A percentile compares a stretch with the other conserved stretches of the same genome.
Evolutionary conservation across 225 moss, liverwort and hornwort species (phyloP).

Genomic region (Marchantia paleacea): DNA sequence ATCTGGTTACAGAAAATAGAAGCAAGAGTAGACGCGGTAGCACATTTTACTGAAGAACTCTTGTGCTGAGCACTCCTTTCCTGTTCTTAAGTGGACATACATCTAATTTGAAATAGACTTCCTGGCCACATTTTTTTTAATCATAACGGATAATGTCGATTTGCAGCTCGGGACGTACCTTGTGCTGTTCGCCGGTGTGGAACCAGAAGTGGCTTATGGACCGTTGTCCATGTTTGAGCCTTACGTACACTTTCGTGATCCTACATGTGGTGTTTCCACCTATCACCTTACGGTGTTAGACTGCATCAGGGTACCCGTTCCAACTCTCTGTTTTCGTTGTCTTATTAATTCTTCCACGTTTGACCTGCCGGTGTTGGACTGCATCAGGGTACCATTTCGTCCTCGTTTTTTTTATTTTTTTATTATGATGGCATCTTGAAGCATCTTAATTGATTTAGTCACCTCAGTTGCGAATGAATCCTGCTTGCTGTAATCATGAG

Average conservation of each 20-base stretch:
- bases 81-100: too few relatives aligned
- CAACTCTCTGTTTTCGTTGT: conserved; percentile 9
- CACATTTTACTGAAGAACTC: too few relatives aligned
- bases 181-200: conserved; percentile 79
- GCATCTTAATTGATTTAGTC: neutral
- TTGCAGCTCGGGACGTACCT: conserved; percentile 95
- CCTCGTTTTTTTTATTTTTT: conserved; percentile 11
- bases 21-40: too few relatives aligned
- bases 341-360: conserved; percentile 27
- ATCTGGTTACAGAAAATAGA: too few relatives aligned
- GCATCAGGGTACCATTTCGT: conserved; percentile 44
- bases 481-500: neutral
- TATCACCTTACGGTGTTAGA: conserved; percentile 88
- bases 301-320: conserved; percentile 61
- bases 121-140: neutral
- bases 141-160: neutral
- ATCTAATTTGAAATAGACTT: too few relatives aligned
- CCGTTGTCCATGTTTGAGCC: conserved; percentile 90
- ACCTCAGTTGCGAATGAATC: neutral
- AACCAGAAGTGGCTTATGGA: conserved; percentile 86
- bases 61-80: too few relatives aligned
- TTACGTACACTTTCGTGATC: conserved; percentile 84
- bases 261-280: conserved; percentile 89
- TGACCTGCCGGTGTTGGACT: conserved; percentile 29
- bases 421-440: neutral